phyloP scores from a whole-genome alignment of 495 filamentous ascomycete species.

The Hypomontagnella submonticulosa region DNA sequence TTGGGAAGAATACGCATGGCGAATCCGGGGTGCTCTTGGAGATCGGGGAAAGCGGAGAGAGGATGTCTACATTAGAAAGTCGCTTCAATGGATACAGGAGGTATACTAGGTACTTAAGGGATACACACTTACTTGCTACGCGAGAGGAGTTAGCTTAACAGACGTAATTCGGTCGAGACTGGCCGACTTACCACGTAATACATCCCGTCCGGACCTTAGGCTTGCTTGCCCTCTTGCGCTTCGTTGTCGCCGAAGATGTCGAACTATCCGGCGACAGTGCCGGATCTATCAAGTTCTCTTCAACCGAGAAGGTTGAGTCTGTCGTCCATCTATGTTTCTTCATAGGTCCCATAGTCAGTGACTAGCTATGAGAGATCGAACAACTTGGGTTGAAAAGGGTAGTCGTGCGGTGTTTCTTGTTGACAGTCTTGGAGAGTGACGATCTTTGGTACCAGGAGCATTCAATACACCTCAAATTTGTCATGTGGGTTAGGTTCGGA shows the following conservation, averaged over 20 bases:
- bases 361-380: constrained; percentile 3
- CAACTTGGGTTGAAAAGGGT: constrained; percentile 3
- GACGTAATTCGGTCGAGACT: neutral
- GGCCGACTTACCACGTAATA: constrained; percentile 40
- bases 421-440: constrained; percentile 22
- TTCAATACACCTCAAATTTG: constrained; percentile 11
- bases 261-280: constrained; percentile 11
- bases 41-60: neutral
- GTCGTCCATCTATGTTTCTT: constrained; percentile 18
- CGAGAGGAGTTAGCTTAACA: constrained; percentile 9
- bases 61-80: neutral
- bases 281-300: constrained; percentile 25
- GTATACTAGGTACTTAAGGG: neutral
- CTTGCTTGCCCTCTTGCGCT: constrained; percentile 41
- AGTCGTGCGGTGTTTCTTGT: constrained; percentile 6
- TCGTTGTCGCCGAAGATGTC: constrained; percentile 1
- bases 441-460: constrained; percentile 20
- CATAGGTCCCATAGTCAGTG: constrained; percentile 18
- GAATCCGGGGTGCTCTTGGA: neutral
- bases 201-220: constrained; percentile 43
- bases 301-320: constrained; percentile 15
- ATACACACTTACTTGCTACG: constrained; percentile 39
- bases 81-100: neutral
- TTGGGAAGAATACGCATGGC: neutral
- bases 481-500: constrained; percentile 19